phyloP scores from a whole-genome alignment of 2,329 filamentous ascomycete genomes.

The Emydomyces testavorans region DNA sequence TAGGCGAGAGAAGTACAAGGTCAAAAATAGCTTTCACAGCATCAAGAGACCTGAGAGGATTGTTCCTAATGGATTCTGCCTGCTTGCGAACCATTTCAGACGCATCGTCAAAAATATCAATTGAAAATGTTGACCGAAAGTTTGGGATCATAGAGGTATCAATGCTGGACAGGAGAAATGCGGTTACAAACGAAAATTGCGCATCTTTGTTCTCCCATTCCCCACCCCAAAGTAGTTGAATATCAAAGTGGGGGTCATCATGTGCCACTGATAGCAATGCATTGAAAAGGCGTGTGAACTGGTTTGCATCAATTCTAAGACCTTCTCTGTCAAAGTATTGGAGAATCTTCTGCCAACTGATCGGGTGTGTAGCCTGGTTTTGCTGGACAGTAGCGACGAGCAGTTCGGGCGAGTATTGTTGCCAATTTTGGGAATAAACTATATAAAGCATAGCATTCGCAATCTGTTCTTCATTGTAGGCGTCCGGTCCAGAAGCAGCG shows the following conservation, averaged over 20 bases:
- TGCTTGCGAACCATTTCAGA: constrained; percentile 49
- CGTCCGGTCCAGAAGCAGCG: constrained; percentile 45
- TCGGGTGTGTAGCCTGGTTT: constrained; percentile 43
- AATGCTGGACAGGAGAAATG: constrained; percentile 66
- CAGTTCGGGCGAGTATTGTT: constrained; percentile 54
- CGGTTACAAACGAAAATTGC: constrained; percentile 85
- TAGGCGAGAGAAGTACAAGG: constrained; percentile 48
- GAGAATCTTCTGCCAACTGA: constrained; percentile 61
- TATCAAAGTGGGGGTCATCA: constrained; percentile 56
- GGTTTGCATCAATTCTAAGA: constrained; percentile 61
- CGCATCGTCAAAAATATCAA: constrained; percentile 51
- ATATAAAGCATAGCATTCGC: constrained; percentile 65
- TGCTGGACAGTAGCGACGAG: constrained; percentile 49
- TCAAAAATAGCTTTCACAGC: constrained; percentile 60
- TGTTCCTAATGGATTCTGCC: constrained; percentile 59
- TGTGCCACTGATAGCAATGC: constrained; percentile 62
- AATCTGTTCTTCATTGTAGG: constrained; percentile 70
- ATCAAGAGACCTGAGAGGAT: constrained; percentile 78
- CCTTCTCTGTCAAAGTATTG: constrained; percentile 68
- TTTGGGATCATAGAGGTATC: constrained; percentile 77
- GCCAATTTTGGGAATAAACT: constrained; percentile 52
- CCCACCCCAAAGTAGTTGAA: constrained; percentile 83
- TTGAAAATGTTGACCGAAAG: constrained; percentile 63
- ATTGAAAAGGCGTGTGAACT: constrained; percentile 72
- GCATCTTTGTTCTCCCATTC: constrained; percentile 75